These are phyloP conservation scores for Lactifluus piperatus DNA, from an alignment of 768 basidiomycete species.

Conservation along the genomic window DNA sequence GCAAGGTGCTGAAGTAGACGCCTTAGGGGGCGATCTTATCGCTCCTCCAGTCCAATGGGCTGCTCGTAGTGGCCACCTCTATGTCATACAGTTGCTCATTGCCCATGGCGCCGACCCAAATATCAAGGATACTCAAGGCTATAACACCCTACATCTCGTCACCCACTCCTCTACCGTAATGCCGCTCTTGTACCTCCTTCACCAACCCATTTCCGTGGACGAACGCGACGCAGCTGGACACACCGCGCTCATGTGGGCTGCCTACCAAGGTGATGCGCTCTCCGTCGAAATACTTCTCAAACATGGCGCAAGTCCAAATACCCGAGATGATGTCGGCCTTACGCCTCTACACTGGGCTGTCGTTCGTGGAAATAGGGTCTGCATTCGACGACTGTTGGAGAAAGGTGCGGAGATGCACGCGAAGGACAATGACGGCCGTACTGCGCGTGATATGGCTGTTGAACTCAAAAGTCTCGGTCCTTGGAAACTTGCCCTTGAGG, in stretches of 20 bases:
- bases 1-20: conserved; percentile 91
- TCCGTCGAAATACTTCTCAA: conserved; percentile 85
- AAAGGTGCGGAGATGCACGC: conserved; percentile 76
- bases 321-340: conserved; percentile 74
- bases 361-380: conserved; percentile 84
- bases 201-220: conserved; percentile 91
- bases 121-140: conserved; percentile 86
- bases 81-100: conserved; percentile 88
- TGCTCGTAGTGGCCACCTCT: conserved; percentile 92
- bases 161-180: conserved; percentile 93
- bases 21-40: conserved; percentile 85
- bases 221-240: conserved; percentile 87
- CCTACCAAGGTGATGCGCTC: conserved; percentile 95
- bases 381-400: conserved; percentile 78
- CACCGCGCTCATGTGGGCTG: conserved; percentile 97
- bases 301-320: conserved; percentile 73
- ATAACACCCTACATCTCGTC: conserved; percentile 91
- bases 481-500: conserved; percentile 83
- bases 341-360: conserved; percentile 96
- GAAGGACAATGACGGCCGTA: conserved; percentile 78
- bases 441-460: conserved; percentile 88
- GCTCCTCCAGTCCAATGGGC: conserved; percentile 99
- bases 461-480: conserved; percentile 88
- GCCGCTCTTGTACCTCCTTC: conserved; percentile 85
- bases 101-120: conserved; percentile 88